These are phyloP conservation scores for Oryza nivara DNA, from an alignment of 176 grass and related monocot species.

Conservation along the genomic window DNA sequence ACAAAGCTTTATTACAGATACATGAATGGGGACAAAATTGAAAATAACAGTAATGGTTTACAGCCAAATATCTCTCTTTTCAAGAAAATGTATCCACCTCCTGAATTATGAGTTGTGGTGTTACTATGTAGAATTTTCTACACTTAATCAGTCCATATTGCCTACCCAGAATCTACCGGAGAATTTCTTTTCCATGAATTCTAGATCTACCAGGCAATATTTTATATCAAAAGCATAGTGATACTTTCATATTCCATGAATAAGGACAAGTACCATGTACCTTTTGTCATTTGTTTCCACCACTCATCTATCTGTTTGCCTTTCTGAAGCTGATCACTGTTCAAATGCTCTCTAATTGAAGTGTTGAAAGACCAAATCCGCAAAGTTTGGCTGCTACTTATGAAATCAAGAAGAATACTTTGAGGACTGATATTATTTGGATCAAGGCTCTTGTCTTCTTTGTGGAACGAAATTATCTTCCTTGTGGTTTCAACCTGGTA, in stretches of 20 bases:
- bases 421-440: constrained; percentile 75
- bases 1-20: neutral
- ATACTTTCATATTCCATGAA: constrained; percentile 29
- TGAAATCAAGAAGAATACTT: constrained; percentile 98
- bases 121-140: constrained; percentile 8
- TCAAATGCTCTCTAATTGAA: constrained; percentile 90
- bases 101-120: constrained; percentile 29
- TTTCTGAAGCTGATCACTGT: constrained; percentile 97
- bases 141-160: constrained; percentile 10
- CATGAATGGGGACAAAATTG: constrained; percentile 14
- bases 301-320: constrained; percentile 99
- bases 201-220: neutral
- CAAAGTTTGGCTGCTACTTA: constrained; percentile 94
- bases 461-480: constrained; percentile 99
- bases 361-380: constrained; percentile 96
- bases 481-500: constrained; percentile 89
- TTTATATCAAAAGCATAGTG: constrained; percentile 33
- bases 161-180: neutral
- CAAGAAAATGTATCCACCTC: constrained; percentile 15
- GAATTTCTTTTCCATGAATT: constrained; percentile 7
- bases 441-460: constrained; percentile 94
- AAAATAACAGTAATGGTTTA: constrained; percentile 6
- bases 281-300: constrained; percentile 96
- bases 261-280: constrained; percentile 59
- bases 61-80: constrained; percentile 28